phyloP scores from a whole-genome alignment of 1,284 basidiomycete genomes.

The Ustilago trichophora region DNA sequence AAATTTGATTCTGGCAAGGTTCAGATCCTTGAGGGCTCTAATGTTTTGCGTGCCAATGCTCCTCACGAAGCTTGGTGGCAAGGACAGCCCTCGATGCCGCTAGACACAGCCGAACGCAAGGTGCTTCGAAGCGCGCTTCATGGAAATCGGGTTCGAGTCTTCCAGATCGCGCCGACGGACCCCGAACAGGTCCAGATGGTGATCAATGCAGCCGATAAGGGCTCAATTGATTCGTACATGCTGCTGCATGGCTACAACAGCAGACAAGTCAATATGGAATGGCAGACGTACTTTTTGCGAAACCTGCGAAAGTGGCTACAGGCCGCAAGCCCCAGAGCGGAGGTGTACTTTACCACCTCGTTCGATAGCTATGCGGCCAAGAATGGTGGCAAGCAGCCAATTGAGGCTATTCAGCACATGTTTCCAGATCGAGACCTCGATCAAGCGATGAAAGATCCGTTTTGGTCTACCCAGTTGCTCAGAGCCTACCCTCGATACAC shows the following conservation, averaged over 20 bases:
- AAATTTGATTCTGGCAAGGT: constrained; percentile 3
- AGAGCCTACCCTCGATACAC: background rate
- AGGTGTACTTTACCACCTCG: constrained; percentile 28
- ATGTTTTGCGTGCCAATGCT: background rate
- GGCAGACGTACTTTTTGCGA: constrained; percentile 9
- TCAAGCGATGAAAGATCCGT: constrained; percentile 24
- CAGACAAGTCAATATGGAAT: constrained; percentile 2
- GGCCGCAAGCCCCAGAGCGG: background rate
- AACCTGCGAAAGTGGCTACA: constrained; percentile 4
- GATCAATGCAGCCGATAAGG: constrained; percentile 9
- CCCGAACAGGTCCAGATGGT: constrained; percentile 1
- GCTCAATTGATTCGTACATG: constrained; percentile 18
- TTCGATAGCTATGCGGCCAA: constrained; percentile 10
- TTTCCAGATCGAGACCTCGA: constrained; percentile 20
- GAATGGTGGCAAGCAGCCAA: constrained; percentile 31
- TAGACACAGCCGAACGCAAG: background rate
- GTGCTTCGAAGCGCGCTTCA: background rate
- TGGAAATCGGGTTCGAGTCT: constrained; percentile 18
- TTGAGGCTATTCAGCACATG: background rate
- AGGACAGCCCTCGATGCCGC: background rate
- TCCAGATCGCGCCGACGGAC: constrained; percentile 29
- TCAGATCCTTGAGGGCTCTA: constrained; percentile 8
- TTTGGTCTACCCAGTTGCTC: constrained; percentile 23
- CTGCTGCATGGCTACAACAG: constrained; percentile 45
- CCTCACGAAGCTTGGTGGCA: constrained; percentile 28